These are phyloP conservation scores for Coniochaeta sp. DNA, from an alignment of 2,329 filamentous ascomycete genomes.

Conservation along the genomic window DNA sequence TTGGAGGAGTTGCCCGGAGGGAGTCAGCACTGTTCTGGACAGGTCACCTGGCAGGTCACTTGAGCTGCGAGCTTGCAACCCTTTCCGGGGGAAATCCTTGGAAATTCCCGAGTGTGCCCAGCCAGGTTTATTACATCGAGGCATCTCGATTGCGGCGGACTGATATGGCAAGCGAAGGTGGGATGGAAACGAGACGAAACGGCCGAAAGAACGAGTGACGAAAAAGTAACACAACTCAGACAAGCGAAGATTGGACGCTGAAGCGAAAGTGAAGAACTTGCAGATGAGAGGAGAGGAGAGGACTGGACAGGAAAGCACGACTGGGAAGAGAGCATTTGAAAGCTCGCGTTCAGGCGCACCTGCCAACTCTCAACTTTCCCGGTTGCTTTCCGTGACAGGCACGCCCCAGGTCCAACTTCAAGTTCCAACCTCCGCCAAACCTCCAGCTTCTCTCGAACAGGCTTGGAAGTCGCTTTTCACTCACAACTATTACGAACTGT, in stretches of 20 bases:
- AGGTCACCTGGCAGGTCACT: no score
- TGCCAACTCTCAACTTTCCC: background rate
- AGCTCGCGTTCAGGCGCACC: background rate
- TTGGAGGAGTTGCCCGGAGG: no score
- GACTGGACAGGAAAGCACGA: background rate
- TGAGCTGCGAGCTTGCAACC: conserved; percentile 3
- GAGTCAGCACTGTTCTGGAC: no score
- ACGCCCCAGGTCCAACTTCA: no score
- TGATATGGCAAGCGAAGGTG: background rate
- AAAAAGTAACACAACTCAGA: no score
- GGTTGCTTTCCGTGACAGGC: conserved; percentile 1
- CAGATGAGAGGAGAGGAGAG: background rate
- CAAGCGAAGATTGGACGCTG: background rate
- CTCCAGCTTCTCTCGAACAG: no score
- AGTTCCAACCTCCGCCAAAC: background rate
- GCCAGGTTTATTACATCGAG: background rate
- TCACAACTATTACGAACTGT: background rate
- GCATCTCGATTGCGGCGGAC: background rate
- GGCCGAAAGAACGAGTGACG: conserved; percentile 2
- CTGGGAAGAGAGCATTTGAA: no score
- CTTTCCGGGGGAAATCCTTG: background rate
- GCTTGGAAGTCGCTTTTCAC: background rate
- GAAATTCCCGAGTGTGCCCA: background rate
- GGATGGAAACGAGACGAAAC: background rate
- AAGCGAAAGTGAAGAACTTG: no score